Evolutionary conservation across 1,284 basidiomycete genomes (phyloP), one percentile per base, ranked within the genome.

Genomic region (Xanthoconium separans): DNA sequence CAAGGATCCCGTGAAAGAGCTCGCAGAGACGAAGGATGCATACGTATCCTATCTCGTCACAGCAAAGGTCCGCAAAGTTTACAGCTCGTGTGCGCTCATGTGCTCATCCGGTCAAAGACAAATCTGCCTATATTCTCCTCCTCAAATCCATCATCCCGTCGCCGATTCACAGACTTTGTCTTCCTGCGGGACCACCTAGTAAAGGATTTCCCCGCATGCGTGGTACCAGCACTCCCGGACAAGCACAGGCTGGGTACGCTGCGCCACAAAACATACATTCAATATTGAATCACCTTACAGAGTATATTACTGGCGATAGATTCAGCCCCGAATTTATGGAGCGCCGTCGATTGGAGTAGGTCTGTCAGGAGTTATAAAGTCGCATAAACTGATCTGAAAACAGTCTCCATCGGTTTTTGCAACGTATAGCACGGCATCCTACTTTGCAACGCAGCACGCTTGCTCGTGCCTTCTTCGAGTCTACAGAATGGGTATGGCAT

Each of bases 301-400:
- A 97, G 72, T 99, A 99, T 70, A 83, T 99, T 56, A 98, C 95
- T 30, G 95, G 96, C 18, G 96, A 99, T 71, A 82, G 97, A 54
- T 99, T 99, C 74, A 94, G 93, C 61, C 84, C 89, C 6, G 97
- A 98, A 65, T 99, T 99, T 64, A 91, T 99, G 77, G 95, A 98
- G 70, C 83, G 90, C 52, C 81, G 96, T 61, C 82, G 93, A 59
- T 76, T 87, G 60, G 95, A 98, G 95, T 97, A 70, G 47, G 59
- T 56, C 52, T 39, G 51, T 36, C 42, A 49, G 46, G 54, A 34
- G 15, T 39, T 53, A 39, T 47, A 50, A 13, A 37, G 31, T 18
- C 31, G 42, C 51, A 20, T 51, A 34, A 24, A 30, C 56, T 64
- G 44, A 71, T 50, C 31, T 51, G 45, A 39, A 45, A 44, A 64